Percentiles rank a stretch among this genome's conserved stretches.
Conservation (phyloP, 2,329 filamentous ascomycete genomes). For the Geosmithia flava region DNA sequence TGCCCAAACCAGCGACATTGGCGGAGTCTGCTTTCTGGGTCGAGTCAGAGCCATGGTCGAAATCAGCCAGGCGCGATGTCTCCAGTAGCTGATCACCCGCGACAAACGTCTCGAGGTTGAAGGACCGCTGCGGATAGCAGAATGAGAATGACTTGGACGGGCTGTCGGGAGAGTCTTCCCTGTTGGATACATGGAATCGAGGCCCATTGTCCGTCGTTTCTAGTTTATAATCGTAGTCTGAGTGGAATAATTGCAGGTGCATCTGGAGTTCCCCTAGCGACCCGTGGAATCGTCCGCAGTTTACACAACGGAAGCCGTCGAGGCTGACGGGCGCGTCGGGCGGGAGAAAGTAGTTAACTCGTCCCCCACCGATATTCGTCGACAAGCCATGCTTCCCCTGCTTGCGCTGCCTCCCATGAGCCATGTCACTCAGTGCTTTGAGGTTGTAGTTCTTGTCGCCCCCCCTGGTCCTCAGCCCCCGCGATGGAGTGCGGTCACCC, state of each 20-base stretch:
- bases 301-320: conserved; percentile 37
- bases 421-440: conserved; percentile 44
- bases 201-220: conserved; percentile 22
- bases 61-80: conserved; percentile 24
- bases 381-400: conserved; percentile 15
- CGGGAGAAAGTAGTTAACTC: conserved; percentile 31
- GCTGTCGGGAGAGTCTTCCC: conserved; percentile 12
- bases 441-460: conserved; percentile 44
- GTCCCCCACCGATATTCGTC: conserved; percentile 21
- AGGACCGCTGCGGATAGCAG: conserved; percentile 25
- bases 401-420: conserved; percentile 38
- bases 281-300: conserved; percentile 34
- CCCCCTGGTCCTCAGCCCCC: conserved; percentile 34
- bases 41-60: conserved; percentile 11
- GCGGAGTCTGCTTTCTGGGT: conserved; percentile 3
- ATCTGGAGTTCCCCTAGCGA: conserved; percentile 33
- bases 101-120: conserved; percentile 30
- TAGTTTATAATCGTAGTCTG: conserved; percentile 29
- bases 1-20: not conserved
- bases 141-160: conserved; percentile 28
- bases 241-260: conserved; percentile 28
- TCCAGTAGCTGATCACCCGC: conserved; percentile 34
- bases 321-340: conserved; percentile 30
- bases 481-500: conserved; percentile 37
- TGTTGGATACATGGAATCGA: conserved; percentile 24